These are phyloP conservation scores for Fusarium compactum DNA, from an alignment of 2,329 filamentous ascomycete genomes.

Conservation along the genomic window DNA sequence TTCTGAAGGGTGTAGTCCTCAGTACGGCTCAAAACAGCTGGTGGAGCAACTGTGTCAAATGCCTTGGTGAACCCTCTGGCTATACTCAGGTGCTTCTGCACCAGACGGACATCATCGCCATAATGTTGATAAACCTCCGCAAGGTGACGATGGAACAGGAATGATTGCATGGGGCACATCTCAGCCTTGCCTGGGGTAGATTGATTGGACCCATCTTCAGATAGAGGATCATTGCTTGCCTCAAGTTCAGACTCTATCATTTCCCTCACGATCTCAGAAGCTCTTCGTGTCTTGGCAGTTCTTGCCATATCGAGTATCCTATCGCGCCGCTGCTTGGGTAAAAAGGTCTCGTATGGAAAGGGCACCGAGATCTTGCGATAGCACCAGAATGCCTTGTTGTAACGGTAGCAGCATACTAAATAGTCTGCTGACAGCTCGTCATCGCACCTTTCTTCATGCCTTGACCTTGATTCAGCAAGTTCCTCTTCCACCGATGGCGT, in stretches of 20 bases:
- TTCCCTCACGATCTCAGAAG: background rate
- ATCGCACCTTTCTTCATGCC: background rate
- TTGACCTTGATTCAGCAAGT: fast-evolving
- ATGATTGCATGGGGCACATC: background rate
- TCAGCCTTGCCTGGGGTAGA: background rate
- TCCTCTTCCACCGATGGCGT: background rate
- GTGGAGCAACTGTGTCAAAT: background rate
- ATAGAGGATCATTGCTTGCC: background rate
- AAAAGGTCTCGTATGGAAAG: background rate
- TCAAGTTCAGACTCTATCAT: slow-evolving; percentile 10
- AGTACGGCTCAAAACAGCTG: no score
- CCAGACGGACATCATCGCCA: no score
- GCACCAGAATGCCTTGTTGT: background rate
- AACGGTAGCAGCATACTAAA: background rate
- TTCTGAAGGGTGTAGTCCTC: no score
- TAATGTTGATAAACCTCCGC: background rate
- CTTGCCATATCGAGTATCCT: slow-evolving; percentile 14
- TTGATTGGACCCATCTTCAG: fast-evolving
- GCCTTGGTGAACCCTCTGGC: background rate
- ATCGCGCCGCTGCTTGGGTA: background rate
- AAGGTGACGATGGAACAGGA: slow-evolving; percentile 1
- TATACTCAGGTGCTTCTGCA: background rate
- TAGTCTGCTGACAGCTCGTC: slow-evolving; percentile 2
- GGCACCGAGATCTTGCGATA: slow-evolving; percentile 6
- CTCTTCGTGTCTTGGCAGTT: background rate